Percentiles rank a stretch among this genome's conserved stretches.
Evolutionary conservation across 73 alveolate species (phyloP).

Genomic region (Effrenium voratum): DNA sequence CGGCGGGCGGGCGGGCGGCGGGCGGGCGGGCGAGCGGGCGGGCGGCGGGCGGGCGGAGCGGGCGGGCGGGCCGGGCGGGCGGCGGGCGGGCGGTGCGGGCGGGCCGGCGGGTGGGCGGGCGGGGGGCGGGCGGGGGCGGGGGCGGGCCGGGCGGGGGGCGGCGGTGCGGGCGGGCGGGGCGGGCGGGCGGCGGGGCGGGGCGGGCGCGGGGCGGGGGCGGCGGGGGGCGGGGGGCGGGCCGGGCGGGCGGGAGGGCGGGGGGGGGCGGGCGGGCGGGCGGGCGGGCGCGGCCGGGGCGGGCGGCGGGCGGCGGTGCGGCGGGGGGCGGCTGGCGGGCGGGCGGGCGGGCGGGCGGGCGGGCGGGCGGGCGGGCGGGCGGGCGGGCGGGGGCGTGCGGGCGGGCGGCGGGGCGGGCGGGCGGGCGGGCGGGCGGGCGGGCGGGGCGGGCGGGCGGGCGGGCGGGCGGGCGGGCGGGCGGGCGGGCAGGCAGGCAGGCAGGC

Average conservation of each 20-base stretch:
- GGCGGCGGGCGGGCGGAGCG: too few relatives aligned
- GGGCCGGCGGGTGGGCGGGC: background rate
- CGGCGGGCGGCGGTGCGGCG: background rate
- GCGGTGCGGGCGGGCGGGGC: background rate
- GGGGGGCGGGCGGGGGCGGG: background rate
- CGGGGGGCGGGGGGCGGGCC: background rate
- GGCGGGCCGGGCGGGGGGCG: background rate
- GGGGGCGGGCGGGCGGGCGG: background rate
- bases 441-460: background rate
- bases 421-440: background rate
- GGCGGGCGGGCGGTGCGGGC: background rate
- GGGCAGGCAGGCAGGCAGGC: too few relatives aligned
- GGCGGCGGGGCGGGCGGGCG: background rate
- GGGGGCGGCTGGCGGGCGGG: background rate
- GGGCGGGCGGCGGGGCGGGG: background rate
- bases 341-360: background rate
- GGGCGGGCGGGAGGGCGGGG: background rate
- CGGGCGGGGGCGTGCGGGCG: constrained; percentile 3
- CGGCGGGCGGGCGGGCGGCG: too few relatives aligned
- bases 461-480: background rate
- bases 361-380: background rate
- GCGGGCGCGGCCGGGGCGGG: background rate
- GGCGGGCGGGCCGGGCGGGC: too few relatives aligned
- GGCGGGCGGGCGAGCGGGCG: too few relatives aligned
- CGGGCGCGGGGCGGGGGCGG: background rate